Evolutionary conservation across 768 basidiomycete genomes (phyloP), one percentile per base, ranked within the genome.

Genomic region (Lepiota venenata): DNA sequence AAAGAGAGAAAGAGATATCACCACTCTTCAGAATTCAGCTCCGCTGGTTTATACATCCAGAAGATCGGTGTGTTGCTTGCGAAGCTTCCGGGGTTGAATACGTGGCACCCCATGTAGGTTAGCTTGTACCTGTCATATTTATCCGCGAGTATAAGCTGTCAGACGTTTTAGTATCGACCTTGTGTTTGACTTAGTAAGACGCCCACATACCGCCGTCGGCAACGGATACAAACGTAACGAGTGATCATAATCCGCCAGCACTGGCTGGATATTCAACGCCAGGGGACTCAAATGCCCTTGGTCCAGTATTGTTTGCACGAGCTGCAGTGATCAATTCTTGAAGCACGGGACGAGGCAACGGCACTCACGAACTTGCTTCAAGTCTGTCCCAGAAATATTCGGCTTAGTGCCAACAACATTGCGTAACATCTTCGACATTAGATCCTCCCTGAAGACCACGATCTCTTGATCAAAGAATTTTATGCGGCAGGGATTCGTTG

Each of bases 91-190:
- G 97, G 97, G 67, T 99, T 99, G 78, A 98, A 94, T 22, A 98
- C 97, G 70, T 98, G 97, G 63, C 97, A 98, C 10, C 93, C 93
- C 55, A 95, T 94, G 67, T 99, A 99, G 1, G 95, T 98, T 59
- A 97, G 77, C 63, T 97, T 93, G 68, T 93, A 99, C 44, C 89
- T 83, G 66, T 97, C 95, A 64, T 98, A 97, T 69, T 88, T 94
- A 72, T 99, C 97, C 1, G 97, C 97, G 11, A 99, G 81, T 29
- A 98, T 78, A 16, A 98, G 77, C 94, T 97, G 57, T 15, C 22
- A 38, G 29, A 50, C 14, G n/a, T n/a, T 29, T 51, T 50, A 53
- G 52, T 25, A 25, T 50, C 27, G 38, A 36, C 25, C 3, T n/a
- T 16, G 18, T 29, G 14, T 25, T 44, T 65, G 22, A 32, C 39